phyloP scores from a whole-genome alignment of 768 basidiomycete species.

The Phylloporus arenicola region DNA sequence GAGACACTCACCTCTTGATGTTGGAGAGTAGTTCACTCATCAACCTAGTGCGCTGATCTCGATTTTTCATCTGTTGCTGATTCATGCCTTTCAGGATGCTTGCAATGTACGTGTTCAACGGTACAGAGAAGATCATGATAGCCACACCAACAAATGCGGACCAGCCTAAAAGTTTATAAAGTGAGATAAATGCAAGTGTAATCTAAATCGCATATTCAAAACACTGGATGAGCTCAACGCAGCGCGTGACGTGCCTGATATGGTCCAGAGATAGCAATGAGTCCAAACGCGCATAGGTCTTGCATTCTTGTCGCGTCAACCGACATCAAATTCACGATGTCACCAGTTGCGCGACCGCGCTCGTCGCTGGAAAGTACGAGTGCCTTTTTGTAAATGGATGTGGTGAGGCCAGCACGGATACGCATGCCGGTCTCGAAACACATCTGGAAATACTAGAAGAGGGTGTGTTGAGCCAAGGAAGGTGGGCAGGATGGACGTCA shows the following conservation, averaged over 20 bases:
- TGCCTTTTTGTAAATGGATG: conserved; percentile 80
- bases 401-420: conserved; percentile 84
- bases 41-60: conserved; percentile 74
- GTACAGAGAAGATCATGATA: conserved; percentile 70
- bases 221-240: too few species aligned
- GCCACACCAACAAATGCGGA: too few species aligned
- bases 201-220: conserved; percentile 43
- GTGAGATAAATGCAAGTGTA: conserved; percentile 78
- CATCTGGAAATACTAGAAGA: conserved; percentile 72
- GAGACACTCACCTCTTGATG: conserved; percentile 61
- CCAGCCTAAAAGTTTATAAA: conserved; percentile 90
- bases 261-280: conserved; percentile 82
- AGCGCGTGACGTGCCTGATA: conserved; percentile 56
- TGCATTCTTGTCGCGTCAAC: conserved; percentile 78
- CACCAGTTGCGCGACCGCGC: conserved; percentile 74
- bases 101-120: conserved; percentile 71
- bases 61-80: conserved; percentile 88
- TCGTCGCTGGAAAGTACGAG: conserved; percentile 84
- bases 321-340: conserved; percentile 93
- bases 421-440: conserved; percentile 88
- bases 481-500: not conserved
- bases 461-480: too few species aligned
- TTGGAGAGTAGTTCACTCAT: conserved; percentile 93
- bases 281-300: conserved; percentile 75
- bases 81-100: conserved; percentile 69